phyloP scores from a whole-genome alignment of 2,329 filamentous ascomycete genomes.

The Pseudopyricularia javanii region DNA sequence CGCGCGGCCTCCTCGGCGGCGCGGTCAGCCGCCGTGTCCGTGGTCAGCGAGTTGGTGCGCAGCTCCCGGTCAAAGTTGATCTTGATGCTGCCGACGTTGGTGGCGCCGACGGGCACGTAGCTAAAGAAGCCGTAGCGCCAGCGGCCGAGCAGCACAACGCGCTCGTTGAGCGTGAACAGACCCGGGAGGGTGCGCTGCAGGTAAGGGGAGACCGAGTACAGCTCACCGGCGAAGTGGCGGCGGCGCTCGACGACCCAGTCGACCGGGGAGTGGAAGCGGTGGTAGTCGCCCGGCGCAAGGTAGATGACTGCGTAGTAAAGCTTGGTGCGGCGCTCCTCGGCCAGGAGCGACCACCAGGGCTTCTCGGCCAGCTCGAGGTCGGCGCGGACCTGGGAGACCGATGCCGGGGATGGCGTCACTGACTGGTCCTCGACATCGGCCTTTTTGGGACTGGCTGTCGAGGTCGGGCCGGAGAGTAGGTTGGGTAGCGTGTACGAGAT shows the following conservation, averaged over 20 bases:
- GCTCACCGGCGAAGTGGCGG: conserved; percentile 93
- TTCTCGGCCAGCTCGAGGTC: conserved; percentile 64
- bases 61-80: conserved; percentile 95
- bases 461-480: conserved; percentile 62
- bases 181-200: conserved; percentile 85
- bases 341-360: conserved; percentile 58
- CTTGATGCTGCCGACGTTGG: conserved; percentile 92
- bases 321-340: conserved; percentile 47
- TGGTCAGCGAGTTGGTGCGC: conserved; percentile 81
- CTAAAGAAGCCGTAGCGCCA: conserved; percentile 98
- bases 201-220: conserved; percentile 92
- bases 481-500: conserved; percentile 89
- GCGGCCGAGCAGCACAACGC: conserved; percentile 80
- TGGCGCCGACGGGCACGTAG: conserved; percentile 90
- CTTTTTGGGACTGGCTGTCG: conserved; percentile 28
- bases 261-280: conserved; percentile 91
- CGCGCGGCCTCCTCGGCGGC: conserved; percentile 69
- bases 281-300: conserved; percentile 93
- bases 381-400: conserved; percentile 71
- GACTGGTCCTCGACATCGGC: conserved; percentile 61
- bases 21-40: conserved; percentile 80
- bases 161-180: conserved; percentile 92
- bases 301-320: conserved; percentile 95
- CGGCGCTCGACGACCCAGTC: conserved; percentile 91
- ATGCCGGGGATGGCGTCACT: conserved; percentile 50